phyloP scores from a whole-genome alignment of 2,329 filamentous ascomycete genomes.

The Leptographium radiaticola region DNA sequence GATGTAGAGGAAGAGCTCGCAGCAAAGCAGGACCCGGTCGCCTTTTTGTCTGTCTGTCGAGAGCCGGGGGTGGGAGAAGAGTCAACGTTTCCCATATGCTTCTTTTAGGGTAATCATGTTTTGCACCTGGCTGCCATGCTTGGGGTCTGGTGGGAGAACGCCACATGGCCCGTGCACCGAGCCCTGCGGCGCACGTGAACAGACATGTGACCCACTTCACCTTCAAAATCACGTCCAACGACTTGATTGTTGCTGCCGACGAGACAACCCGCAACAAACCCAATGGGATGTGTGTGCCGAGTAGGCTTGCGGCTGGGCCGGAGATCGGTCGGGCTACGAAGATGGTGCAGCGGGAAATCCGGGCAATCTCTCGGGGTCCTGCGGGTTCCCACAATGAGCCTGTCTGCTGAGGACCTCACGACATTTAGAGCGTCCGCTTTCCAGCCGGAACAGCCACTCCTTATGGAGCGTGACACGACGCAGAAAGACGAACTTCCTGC shows the following conservation, averaged over 20 bases:
- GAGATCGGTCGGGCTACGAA: not conserved
- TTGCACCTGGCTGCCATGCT: not conserved
- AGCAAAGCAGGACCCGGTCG: not conserved
- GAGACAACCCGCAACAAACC: not conserved
- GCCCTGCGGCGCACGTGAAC: not conserved
- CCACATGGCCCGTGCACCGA: conserved; percentile 3
- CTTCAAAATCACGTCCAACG: not conserved
- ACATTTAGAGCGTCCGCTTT: conserved; percentile 43
- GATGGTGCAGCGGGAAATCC: not conserved
- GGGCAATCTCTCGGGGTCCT: not conserved
- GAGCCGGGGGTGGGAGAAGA: not conserved
- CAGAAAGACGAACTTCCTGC: conserved; percentile 31
- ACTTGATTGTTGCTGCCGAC: not conserved
- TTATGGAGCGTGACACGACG: conserved; percentile 25
- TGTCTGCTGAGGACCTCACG: conserved; percentile 18
- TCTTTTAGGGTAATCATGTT: conserved; percentile 5
- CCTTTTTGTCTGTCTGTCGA: not conserved
- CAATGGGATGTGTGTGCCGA: not conserved
- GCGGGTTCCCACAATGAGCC: not conserved
- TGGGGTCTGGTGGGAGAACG: not conserved
- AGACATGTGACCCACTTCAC: not conserved
- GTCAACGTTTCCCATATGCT: not conserved
- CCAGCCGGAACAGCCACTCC: conserved; percentile 33
- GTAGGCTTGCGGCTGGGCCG: not conserved
- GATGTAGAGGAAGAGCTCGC: not conserved